Evolutionary conservation across 805 yeast genomes (phyloP).

Genomic region (Debaryomyces maramus): DNA sequence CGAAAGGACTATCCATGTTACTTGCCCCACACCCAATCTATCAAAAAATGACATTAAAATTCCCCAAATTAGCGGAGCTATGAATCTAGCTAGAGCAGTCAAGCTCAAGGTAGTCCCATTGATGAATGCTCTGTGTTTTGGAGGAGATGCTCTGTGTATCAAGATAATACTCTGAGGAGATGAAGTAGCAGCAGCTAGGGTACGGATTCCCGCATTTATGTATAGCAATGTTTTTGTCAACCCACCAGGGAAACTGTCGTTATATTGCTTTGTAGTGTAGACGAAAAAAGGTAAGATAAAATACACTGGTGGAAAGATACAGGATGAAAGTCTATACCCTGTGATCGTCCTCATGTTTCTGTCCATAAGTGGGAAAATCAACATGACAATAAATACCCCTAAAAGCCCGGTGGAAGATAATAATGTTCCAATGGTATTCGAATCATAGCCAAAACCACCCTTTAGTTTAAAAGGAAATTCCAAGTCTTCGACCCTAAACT

Average conservation of each 20-base stretch:
- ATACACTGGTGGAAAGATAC: conserved; percentile 47
- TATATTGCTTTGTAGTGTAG: conserved; percentile 39
- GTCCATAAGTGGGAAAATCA: conserved; percentile 54
- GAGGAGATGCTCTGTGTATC: conserved; percentile 54
- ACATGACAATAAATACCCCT: conserved; percentile 50
- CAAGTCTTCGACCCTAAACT: conserved; percentile 22
- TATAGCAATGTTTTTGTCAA: conserved; percentile 26
- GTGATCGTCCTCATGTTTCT: conserved; percentile 45
- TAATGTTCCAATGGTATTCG: conserved; percentile 50
- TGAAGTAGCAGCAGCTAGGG: conserved; percentile 46
- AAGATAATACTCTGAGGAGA: conserved; percentile 55
- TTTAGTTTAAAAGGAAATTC: conserved; percentile 48
- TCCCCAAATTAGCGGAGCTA: conserved; percentile 62
- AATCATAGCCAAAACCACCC: conserved; percentile 54
- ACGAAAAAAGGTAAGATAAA: conserved; percentile 48
- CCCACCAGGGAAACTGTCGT: conserved; percentile 24
- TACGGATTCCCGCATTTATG: conserved; percentile 18
- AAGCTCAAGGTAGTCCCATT: conserved; percentile 58
- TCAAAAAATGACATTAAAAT: conserved; percentile 33
- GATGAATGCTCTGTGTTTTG: conserved; percentile 56
- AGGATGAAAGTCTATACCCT: conserved; percentile 42
- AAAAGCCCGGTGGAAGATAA: conserved; percentile 54
- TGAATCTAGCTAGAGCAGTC: conserved; percentile 53
- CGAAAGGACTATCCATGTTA: conserved; percentile 34
- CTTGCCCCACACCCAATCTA: conserved; percentile 20